These are phyloP conservation scores for Metschnikowia aberdeeniae DNA, from an alignment of 805 yeast genomes.

Conservation along the genomic window DNA sequence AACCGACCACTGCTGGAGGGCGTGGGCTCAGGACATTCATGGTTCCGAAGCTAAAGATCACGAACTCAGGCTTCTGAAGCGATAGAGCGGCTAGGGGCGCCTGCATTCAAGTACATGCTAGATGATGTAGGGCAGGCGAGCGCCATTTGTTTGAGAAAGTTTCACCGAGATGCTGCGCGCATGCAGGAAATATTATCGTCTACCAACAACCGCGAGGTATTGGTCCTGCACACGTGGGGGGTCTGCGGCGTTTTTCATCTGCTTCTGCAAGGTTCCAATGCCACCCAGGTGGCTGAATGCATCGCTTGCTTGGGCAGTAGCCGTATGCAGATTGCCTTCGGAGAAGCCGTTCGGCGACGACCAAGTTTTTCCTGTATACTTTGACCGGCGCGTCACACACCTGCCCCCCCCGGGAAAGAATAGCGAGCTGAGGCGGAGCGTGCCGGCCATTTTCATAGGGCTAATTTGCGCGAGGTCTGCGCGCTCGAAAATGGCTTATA, in stretches of 20 bases:
- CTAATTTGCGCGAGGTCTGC: no score
- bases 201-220: background rate
- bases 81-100: background rate
- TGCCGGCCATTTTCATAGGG: no score
- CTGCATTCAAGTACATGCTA: background rate
- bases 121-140: conserved; percentile 1
- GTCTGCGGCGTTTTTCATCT: conserved; percentile 1
- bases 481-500: no score
- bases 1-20: no score
- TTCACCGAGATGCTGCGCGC: conserved; percentile 1
- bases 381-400: no score
- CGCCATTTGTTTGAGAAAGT: background rate
- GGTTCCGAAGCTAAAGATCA: background rate
- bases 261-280: background rate
- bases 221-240: background rate
- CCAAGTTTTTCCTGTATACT: no score
- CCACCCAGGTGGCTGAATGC: background rate
- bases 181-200: background rate
- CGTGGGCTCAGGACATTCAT: background rate
- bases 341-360: no score
- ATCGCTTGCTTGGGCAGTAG: background rate
- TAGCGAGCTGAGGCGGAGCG: no score
- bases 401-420: no score
- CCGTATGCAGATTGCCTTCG: background rate
- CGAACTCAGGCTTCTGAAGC: background rate